phyloP scores from a whole-genome alignment of 2,329 filamentous ascomycete genomes.

The Sordariomycetes sp. region DNA sequence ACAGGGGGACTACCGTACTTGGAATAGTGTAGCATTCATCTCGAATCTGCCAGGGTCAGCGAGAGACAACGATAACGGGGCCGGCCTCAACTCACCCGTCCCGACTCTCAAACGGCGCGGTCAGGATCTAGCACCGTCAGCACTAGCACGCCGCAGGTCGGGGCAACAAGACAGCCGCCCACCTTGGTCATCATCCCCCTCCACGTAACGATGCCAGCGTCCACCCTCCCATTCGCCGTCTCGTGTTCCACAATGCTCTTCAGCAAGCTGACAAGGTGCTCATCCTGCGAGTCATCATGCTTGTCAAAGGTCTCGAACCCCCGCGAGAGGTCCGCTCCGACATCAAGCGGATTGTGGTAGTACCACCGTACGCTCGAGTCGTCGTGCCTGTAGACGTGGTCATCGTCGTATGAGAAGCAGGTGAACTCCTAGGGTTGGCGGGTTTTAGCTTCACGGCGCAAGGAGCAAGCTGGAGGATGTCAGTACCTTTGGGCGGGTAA shows the following conservation, averaged over 20 bases:
- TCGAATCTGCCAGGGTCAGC: slow-evolving; percentile 53
- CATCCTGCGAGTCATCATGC: slow-evolving; percentile 60
- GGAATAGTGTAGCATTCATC: slow-evolving; percentile 88
- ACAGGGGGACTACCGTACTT: slow-evolving; percentile 46
- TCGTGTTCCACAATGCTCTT: slow-evolving; percentile 67
- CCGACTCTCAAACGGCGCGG: slow-evolving; percentile 67
- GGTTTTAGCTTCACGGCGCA: not conserved
- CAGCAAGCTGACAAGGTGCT: slow-evolving; percentile 78
- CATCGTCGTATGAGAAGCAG: slow-evolving; percentile 84
- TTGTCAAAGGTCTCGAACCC: slow-evolving; percentile 79
- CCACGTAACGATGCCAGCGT: slow-evolving; percentile 83
- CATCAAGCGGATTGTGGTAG: slow-evolving; percentile 51
- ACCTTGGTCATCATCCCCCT: slow-evolving; percentile 98
- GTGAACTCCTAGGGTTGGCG: slow-evolving; percentile 66
- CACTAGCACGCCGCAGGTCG: slow-evolving; percentile 3
- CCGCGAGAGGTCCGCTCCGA: slow-evolving; percentile 63
- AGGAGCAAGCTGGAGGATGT: not conserved
- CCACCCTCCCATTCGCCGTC: slow-evolving; percentile 53
- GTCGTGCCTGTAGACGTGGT: slow-evolving; percentile 66
- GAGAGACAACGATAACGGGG: not conserved
- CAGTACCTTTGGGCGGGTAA: not conserved
- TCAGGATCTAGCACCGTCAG: slow-evolving; percentile 57
- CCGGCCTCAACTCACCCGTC: slow-evolving; percentile 49
- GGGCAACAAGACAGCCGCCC: slow-evolving; percentile 9
- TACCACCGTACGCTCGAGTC: slow-evolving; percentile 80